These are phyloP conservation scores for Paracorniculantispora psalliotae DNA, from an alignment of 2,329 filamentous ascomycete species.

Conservation along the genomic window DNA sequence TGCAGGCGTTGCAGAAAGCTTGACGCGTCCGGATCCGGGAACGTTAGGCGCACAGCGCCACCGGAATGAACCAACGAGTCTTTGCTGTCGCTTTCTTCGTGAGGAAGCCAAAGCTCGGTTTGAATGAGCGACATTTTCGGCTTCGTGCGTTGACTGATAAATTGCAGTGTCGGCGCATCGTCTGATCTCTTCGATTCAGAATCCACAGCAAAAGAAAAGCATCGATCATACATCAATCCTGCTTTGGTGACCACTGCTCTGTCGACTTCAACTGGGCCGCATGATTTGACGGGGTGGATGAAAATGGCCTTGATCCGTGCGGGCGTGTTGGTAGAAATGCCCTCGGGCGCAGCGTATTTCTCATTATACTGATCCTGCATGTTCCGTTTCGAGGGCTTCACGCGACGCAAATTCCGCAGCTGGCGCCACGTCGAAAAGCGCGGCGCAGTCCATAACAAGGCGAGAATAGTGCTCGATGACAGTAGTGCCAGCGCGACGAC, in stretches of 20 bases:
- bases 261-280: constrained; percentile 22
- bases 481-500: not conserved
- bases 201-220: constrained; percentile 26
- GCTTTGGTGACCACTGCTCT: constrained; percentile 21
- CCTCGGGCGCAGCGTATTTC: constrained; percentile 15
- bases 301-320: constrained; percentile 24
- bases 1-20: not conserved
- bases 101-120: constrained; percentile 17
- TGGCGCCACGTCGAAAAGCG: not conserved
- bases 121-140: constrained; percentile 17
- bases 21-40: constrained; percentile 4
- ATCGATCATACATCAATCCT: constrained; percentile 22
- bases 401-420: constrained; percentile 12
- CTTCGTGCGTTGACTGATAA: constrained; percentile 24
- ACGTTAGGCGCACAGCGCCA: constrained; percentile 9
- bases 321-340: not conserved
- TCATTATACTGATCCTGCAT: constrained; percentile 23
- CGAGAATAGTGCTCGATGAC: not conserved
- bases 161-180: constrained; percentile 17
- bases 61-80: constrained; percentile 15
- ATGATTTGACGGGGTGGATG: constrained; percentile 26
- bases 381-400: constrained; percentile 20
- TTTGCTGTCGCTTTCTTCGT: not conserved
- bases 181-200: constrained; percentile 19
- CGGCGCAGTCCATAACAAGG: constrained; percentile 1